Base-by-base conservation (phyloP, 441 rosid species). In the Geranium incanum region DNA sequence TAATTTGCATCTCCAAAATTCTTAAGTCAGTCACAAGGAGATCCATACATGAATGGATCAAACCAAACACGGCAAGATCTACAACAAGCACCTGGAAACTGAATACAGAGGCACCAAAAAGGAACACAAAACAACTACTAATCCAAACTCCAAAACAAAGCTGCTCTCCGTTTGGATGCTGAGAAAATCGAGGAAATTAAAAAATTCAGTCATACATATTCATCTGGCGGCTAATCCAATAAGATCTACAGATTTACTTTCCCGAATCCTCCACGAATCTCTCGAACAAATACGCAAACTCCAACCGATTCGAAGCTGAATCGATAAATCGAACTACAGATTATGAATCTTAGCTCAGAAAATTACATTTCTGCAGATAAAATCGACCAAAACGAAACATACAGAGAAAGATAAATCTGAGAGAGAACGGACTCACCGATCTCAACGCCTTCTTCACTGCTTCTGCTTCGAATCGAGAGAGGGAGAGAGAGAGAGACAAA, bases 11-110 rank as follows among this genome's bases (percentile, higher is more conserved):
- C 5, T 15, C 21, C 16, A 55, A 7, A n/a, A n/a, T 16, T 55
- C 5, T 15, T 45, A 1, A 5, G 18, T 55, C 21, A 55, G n/a
- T 55, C 21, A 4, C 62, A 15, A 55, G 11, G 1, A 52, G 60
- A n/a, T 18, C 19, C 16, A 52, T 16, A 55, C 21, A 55, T 1
- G 62, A 55, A 15, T 16, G 19, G 2, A 55, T 55, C 62, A 15
- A 55, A 6, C 62, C 19, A n/a, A 55, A 55, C 15, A 15, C 62
- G n/a, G 7, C 62, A 15, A 55, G 62, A 55, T 55, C 62, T 15
- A 55, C 21, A 55, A 52, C 62, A 55, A 55, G 19, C 50, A n/a
- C 62, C 62, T 55, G 19, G 62, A 55, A 52, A 55, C 18, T 55
- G 21, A 55, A 55, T 55, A 19, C 62, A 55, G 62, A 15, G 15